phyloP scores from a whole-genome alignment of 2,329 filamentous ascomycete species.

The Cylindrodendrum hubeiense region DNA sequence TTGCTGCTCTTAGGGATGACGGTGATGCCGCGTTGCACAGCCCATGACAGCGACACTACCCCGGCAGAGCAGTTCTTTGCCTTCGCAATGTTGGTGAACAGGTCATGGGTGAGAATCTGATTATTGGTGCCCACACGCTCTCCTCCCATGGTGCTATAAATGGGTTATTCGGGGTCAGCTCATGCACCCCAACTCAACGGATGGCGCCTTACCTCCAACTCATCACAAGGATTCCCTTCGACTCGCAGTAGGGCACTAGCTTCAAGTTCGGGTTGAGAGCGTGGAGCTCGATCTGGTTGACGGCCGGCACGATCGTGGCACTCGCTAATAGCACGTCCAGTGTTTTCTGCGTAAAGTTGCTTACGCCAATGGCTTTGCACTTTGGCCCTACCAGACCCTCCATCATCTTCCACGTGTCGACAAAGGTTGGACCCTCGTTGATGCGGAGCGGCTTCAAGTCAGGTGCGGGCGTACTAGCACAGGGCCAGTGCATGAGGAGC shows the following conservation, averaged over 20 bases:
- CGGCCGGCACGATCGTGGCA: conserved; percentile 8
- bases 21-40: conserved; percentile 11
- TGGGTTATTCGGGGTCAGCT: no score
- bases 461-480: conserved; percentile 42
- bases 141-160: conserved; percentile 14
- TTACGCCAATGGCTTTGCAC: conserved; percentile 18
- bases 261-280: conserved; percentile 15
- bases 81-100: conserved; percentile 6
- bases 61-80: conserved; percentile 6
- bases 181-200: not conserved
- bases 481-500: conserved; percentile 47
- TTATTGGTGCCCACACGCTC: not conserved
- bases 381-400: conserved; percentile 12
- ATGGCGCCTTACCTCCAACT: conserved; percentile 13
- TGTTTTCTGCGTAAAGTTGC: conserved; percentile 21
- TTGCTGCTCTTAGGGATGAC: conserved; percentile 20
- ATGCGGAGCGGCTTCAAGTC: conserved; percentile 32
- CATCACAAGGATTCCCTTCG: conserved; percentile 20
- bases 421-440: conserved; percentile 42
- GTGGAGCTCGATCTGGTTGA: conserved; percentile 20
- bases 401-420: conserved; percentile 32
- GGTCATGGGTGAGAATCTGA: conserved; percentile 3
- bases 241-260: conserved; percentile 7
- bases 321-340: conserved; percentile 1
- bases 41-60: conserved; percentile 13